Percentiles rank a stretch among this genome's conserved stretches.
Evolutionary conservation across 2,329 filamentous ascomycete genomes (phyloP).

Genomic region (Leptographium lundbergii): DNA sequence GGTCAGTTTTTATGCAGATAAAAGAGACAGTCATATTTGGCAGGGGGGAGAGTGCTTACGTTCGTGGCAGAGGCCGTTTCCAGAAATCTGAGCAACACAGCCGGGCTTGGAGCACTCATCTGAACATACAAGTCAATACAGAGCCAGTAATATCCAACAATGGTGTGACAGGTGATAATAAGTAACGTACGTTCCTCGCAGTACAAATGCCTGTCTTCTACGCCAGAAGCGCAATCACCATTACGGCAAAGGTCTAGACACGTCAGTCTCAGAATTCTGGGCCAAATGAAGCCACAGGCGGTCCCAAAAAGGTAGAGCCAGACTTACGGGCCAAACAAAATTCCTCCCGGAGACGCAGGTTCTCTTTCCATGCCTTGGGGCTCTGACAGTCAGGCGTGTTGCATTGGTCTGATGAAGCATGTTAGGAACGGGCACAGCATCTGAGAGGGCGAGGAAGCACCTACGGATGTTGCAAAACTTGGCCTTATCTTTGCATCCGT

Average conservation of each 20-base stretch:
- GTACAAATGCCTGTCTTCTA: constrained; percentile 1
- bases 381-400: background rate
- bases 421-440: background rate
- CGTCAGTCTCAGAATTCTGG: background rate
- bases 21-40: background rate
- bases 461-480: constrained; percentile 6
- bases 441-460: background rate
- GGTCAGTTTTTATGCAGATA: background rate
- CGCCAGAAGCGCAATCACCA: background rate
- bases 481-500: background rate
- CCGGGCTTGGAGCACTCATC: constrained; percentile 3
- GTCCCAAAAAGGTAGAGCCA: background rate
- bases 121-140: background rate
- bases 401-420: constrained; percentile 4
- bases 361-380: constrained; percentile 6
- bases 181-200: constrained; percentile 4
- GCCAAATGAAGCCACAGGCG: background rate
- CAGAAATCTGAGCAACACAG: constrained; percentile 1
- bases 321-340: constrained; percentile 8
- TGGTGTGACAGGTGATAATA: background rate
- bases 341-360: constrained; percentile 2
- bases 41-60: constrained; percentile 1
- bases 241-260: constrained; percentile 6
- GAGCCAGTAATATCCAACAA: background rate
- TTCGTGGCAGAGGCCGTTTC: constrained; percentile 1